Evolutionary conservation across 2,329 filamentous ascomycete genomes (phyloP).

Genomic region (Nemania sp.): DNA sequence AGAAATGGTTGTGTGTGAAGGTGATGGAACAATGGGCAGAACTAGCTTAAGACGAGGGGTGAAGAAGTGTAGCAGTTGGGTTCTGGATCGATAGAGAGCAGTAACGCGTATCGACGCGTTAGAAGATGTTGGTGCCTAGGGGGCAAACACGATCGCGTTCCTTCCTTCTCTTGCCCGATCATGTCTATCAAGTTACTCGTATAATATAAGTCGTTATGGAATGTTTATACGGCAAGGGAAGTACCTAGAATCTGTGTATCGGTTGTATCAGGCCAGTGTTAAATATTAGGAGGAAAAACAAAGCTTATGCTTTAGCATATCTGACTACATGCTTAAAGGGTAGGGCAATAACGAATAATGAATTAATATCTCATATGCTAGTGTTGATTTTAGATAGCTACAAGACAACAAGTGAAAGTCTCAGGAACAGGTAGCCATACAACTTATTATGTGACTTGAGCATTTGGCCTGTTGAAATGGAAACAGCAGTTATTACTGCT

Average conservation of each 20-base stretch:
- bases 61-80: neutral
- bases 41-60: neutral
- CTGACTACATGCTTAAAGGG: too few relatives aligned
- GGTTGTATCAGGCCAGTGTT: neutral
- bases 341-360: too few relatives aligned
- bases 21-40: neutral
- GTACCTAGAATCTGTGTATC: neutral
- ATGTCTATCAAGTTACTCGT: neutral
- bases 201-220: neutral
- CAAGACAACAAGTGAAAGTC: too few relatives aligned
- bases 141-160: neutral
- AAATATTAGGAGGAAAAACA: neutral
- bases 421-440: too few relatives aligned
- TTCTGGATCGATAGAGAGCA: neutral
- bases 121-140: neutral
- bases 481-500: too few relatives aligned
- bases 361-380: too few relatives aligned
- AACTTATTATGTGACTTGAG: too few relatives aligned
- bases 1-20: neutral
- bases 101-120: neutral
- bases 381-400: too few relatives aligned
- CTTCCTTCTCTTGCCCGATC: neutral
- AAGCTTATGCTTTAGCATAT: neutral
- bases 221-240: neutral
- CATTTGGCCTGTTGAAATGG: too few relatives aligned